Evolutionary conservation across 768 basidiomycete genomes (phyloP).

Genomic region (Postia placenta): DNA sequence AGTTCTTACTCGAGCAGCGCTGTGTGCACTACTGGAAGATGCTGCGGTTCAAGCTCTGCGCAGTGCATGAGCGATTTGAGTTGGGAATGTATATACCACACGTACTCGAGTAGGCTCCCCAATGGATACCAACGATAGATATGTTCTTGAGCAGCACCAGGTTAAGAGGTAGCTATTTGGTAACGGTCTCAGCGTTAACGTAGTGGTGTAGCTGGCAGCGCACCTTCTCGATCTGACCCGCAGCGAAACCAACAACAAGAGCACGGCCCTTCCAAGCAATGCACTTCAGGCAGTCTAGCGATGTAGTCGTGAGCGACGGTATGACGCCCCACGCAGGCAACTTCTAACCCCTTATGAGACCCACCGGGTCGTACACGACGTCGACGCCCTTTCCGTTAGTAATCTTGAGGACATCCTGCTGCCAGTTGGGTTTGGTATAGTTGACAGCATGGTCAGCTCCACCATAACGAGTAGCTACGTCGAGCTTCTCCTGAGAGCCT

Average conservation of each 20-base stretch:
- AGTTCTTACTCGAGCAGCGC: conserved; percentile 54
- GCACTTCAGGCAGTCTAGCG: conserved; percentile 83
- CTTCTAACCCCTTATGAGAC: conserved; percentile 54
- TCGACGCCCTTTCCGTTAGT: conserved; percentile 84
- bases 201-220: not conserved
- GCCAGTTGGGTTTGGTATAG: conserved; percentile 79
- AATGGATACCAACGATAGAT: conserved; percentile 77
- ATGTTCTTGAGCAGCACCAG: conserved; percentile 32
- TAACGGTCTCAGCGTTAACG: not conserved
- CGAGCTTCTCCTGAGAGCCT: conserved; percentile 71
- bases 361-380: conserved; percentile 84
- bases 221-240: conserved; percentile 79
- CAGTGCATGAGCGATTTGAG: not conserved
- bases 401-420: conserved; percentile 79
- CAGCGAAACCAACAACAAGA: conserved; percentile 91
- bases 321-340: not conserved
- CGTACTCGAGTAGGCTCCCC: conserved; percentile 77
- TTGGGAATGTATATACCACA: not conserved
- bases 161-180: conserved; percentile 76
- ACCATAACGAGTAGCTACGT: conserved; percentile 66
- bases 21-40: conserved; percentile 65
- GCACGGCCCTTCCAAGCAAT: conserved; percentile 93
- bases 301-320: conserved; percentile 8
- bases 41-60: conserved; percentile 59
- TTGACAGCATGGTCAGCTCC: conserved; percentile 82